Evolutionary conservation across 768 basidiomycete genomes (phyloP), one percentile per base, ranked within the genome.

Genomic region (Astraeus odoratus): DNA sequence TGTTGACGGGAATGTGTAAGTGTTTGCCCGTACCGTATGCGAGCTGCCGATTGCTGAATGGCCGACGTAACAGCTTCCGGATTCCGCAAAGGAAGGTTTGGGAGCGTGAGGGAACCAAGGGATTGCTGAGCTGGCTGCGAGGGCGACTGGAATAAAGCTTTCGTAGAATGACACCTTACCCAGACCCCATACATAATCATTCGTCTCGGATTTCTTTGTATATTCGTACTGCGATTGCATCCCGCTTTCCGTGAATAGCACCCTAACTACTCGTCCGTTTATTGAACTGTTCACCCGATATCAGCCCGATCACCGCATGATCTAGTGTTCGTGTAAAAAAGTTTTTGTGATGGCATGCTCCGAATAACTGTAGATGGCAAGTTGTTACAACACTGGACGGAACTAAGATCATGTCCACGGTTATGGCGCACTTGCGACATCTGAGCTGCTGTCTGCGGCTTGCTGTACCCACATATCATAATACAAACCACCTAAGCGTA

Each of bases 31-130:
- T 19, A 18, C 22, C 7, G 19, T 22, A 23, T 26, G 26, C 19
- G 16, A 5, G 8, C 46, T 15, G 36, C 27, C 34, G 26, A 26
- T 8, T 49, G 36, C 36, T 29, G 26, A 39, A 31, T 22, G 24
- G n/a, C 9, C 41, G 6, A 6, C 31, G 25, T 46, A 3, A 34
- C 41, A 89, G 86, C 12, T 92, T 92, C 70, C 82, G 88, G 23
- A 80, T 88, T 16, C 88, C 88, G 0, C 78, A 81, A 47, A 71
- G 88, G 50, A 72, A 82, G 18, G 81, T 92, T 8, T 92, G 88
- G 88, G 89, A 91, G 59, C 71, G 86, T 37, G 88, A 91, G 56
- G 88, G 87, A 2, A 89, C 86, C 16, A 88, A 85, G 53, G 87
- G 88, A 2, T 55, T 90, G 43, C 55, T 89, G 67, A 81, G 75